Percentiles rank a stretch among this genome's conserved stretches.
Conservation (phyloP, 768 basidiomycete species). For the Amanita molliuscula region DNA sequence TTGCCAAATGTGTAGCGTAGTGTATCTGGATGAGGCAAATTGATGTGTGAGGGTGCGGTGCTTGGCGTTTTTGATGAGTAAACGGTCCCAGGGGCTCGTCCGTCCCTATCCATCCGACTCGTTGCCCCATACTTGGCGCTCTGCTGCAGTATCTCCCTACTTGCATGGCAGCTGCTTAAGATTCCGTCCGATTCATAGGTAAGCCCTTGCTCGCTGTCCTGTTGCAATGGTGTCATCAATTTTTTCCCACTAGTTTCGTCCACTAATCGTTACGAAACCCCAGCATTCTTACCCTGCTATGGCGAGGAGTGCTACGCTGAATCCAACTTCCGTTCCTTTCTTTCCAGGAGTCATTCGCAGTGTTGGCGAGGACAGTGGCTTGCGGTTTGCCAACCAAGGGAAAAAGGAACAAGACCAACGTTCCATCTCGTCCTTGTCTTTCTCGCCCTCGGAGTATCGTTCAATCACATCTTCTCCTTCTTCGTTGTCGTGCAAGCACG, state of each 20-base stretch:
- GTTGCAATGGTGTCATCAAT: neutral
- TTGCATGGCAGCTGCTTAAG: constrained; percentile 36
- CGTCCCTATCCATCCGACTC: neutral
- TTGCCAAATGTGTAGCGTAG: constrained; percentile 16
- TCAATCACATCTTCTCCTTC: constrained; percentile 66
- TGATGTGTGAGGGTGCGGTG: neutral
- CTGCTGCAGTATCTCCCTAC: constrained; percentile 10
- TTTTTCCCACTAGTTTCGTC: constrained; percentile 2
- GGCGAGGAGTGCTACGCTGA: constrained; percentile 69
- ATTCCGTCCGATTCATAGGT: constrained; percentile 17
- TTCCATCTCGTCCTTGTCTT: constrained; percentile 46
- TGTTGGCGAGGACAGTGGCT: constrained; percentile 44
- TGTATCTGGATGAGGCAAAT: neutral
- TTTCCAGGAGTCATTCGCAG: constrained; percentile 61
- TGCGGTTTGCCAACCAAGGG: constrained; percentile 35
- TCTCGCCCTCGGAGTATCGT: constrained; percentile 54
- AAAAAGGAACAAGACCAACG: constrained; percentile 36
- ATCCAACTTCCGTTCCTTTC: constrained; percentile 79
- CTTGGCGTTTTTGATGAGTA: constrained; percentile 2
- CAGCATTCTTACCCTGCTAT: constrained; percentile 33
- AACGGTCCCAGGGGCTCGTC: neutral
- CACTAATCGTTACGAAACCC: constrained; percentile 28
- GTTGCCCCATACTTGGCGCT: constrained; percentile 8
- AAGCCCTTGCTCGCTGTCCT: constrained; percentile 5
- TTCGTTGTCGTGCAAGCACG: constrained; percentile 32